These are phyloP conservation scores for Linnemannia schmuckeri DNA, from an alignment of 192 early-diverging fungal species.

Conservation along the genomic window DNA sequence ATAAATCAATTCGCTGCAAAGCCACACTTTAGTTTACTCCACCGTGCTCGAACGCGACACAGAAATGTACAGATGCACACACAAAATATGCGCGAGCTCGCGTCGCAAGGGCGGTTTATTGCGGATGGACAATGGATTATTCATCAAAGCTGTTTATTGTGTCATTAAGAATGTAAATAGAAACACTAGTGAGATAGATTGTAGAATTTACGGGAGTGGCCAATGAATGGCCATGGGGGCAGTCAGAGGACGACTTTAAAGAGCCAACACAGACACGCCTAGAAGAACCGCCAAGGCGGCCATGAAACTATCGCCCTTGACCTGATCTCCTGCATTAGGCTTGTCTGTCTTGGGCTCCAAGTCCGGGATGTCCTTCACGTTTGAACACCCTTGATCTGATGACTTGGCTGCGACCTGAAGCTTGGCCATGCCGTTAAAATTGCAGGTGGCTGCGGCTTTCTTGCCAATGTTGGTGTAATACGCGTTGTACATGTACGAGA, in stretches of 20 bases:
- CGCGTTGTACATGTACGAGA: constrained; percentile 62
- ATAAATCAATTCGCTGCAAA: not conserved
- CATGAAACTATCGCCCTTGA: not conserved
- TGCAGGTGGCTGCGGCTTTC: constrained; percentile 46
- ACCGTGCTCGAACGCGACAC: not conserved
- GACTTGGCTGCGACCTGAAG: constrained; percentile 19
- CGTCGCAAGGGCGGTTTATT: not conserved
- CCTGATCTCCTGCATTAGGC: not conserved
- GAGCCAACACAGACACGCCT: constrained; percentile 3
- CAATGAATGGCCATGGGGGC: not conserved
- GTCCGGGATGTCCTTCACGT: constrained; percentile 10
- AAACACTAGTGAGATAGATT: not conserved
- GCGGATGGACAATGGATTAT: not conserved
- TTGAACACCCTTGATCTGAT: constrained; percentile 43
- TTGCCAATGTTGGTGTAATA: constrained; percentile 55
- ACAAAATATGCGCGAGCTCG: not conserved
- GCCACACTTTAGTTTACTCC: not conserved
- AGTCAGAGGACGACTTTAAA: not conserved
- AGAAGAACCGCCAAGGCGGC: constrained; percentile 1
- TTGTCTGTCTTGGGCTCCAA: constrained; percentile 10
- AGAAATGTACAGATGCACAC: not conserved
- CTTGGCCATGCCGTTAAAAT: constrained; percentile 59
- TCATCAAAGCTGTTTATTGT: not conserved
- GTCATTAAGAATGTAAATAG: not conserved
- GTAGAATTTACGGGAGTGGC: not conserved